Base-by-base conservation (phyloP, 1,139 yeast species). In the Meyerozyma carpophila region DNA sequence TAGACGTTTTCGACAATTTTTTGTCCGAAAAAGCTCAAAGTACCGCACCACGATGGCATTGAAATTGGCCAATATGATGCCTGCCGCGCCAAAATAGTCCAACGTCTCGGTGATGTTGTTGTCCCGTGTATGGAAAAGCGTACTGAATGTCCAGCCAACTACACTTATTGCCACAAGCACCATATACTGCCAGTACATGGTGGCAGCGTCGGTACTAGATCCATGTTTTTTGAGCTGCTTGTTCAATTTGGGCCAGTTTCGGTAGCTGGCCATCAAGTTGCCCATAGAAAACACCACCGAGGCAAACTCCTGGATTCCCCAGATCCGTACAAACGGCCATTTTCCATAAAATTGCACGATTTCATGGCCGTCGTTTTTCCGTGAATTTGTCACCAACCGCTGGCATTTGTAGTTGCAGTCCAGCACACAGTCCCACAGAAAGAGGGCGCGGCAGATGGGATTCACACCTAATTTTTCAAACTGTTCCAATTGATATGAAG, bases 51-150 rank as follows among this genome's bases (percentile, higher is more conserved):
- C 47, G 3, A 73, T 66, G 2, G 65, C 66, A 45, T 66, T 68
- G 51, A 70, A 68, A 45, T 69, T 70, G 43, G 64, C 56, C 32
- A 70, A 50, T 7, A 73, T 62, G 4, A 73, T 69, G 18, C 65
- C 64, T 37, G 70, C 68, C 1, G 78, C 78, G 0, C 77, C 77
- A 46, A 63, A 63, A 49, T 73, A 73, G 50, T 73, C 78, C 42
- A 72, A 51, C 2, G 72, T 61, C 47, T 73, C 78, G 3, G 77
- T 70, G 2, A 59, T n/a, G 0, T 66, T 52, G 28, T 58, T 59
- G 47, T 73, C 78, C 39, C 75, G 56, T 26, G 63, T 63, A 50
- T 73, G 78, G 51, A 72, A 73, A 16, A 71, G 43, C 4, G 64
- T 58, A 45, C 75, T 70, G 45, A 65, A 65, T 1, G 48, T 37